A percentile compares a stretch with the other conserved stretches of the same genome.
phyloP scores from a whole-genome alignment of 2,329 filamentous ascomycete genomes.

The Didymella pomorum region DNA sequence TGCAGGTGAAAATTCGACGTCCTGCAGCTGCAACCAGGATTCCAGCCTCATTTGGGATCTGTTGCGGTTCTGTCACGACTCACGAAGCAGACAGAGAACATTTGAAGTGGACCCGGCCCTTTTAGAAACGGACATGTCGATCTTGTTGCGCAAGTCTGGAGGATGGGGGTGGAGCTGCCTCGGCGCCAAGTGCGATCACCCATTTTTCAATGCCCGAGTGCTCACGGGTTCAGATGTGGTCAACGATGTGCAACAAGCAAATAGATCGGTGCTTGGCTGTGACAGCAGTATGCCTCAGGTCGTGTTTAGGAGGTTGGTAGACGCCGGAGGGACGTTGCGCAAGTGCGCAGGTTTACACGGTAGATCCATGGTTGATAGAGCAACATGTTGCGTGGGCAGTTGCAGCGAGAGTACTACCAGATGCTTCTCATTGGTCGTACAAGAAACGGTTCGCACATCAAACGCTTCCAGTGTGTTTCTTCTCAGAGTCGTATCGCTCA shows the following conservation, averaged over 20 bases:
- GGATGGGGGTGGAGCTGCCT: conserved; percentile 21
- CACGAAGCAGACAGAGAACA: conserved; percentile 13
- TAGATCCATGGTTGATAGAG: conserved; percentile 3
- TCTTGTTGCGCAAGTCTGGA: conserved; percentile 20
- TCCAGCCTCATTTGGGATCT: conserved; percentile 18
- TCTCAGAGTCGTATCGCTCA: not conserved
- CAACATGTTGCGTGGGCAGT: conserved; percentile 4
- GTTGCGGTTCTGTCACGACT: conserved; percentile 17
- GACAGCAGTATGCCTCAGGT: conserved; percentile 16
- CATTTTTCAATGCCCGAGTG: conserved; percentile 19
- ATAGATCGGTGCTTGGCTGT: conserved; percentile 17
- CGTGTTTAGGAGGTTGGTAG: conserved; percentile 2
- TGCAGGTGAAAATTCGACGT: conserved; percentile 19
- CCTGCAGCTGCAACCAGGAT: conserved; percentile 16
- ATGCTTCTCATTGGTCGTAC: conserved; percentile 2
- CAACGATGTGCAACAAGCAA: conserved; percentile 15
- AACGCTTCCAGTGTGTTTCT: conserved; percentile 1
- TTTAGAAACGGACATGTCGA: conserved; percentile 19
- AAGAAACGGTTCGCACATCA: conserved; percentile 1
- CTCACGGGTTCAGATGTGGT: conserved; percentile 8
- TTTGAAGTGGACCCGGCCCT: conserved; percentile 16
- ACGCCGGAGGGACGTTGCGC: conserved; percentile 3
- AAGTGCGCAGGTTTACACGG: not conserved
- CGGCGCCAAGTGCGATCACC: conserved; percentile 25
- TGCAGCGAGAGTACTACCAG: not conserved